A percentile compares a stretch with the other conserved stretches of the same genome.
These are phyloP conservation scores for Erucastrum elatum DNA, from an alignment of 345 rosid genomes.

Conservation along the genomic window DNA sequence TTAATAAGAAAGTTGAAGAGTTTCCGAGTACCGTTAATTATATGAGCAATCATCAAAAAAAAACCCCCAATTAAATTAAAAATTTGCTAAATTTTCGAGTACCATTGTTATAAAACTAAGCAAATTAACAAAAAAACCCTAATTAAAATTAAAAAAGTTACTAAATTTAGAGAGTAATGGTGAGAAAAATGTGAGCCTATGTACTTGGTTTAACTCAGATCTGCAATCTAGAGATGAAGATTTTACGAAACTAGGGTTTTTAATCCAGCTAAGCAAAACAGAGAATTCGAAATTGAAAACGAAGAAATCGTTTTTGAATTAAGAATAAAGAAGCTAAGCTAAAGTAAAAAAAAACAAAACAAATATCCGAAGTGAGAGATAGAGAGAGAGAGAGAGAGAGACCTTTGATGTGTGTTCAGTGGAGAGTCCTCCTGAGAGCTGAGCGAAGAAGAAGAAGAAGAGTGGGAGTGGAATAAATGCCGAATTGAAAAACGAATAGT, in stretches of 20 bases:
- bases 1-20: no score
- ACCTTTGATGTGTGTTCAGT: slow-evolving; percentile 31
- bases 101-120: no score
- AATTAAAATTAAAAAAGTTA: not conserved
- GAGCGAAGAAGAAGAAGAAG: slow-evolving; percentile 24
- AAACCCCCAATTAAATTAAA: no score
- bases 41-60: no score
- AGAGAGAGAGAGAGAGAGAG: not conserved
- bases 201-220: slow-evolving; percentile 19
- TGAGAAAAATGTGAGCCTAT: not conserved
- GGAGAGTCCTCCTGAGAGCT: slow-evolving; percentile 18
- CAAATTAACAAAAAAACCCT: not conserved
- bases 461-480: slow-evolving; percentile 36
- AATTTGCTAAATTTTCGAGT: no score
- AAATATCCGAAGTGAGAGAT: not conserved
- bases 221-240: slow-evolving; percentile 23
- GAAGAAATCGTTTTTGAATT: not conserved
- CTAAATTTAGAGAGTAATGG: slow-evolving; percentile 5
- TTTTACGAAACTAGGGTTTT: slow-evolving; percentile 30
- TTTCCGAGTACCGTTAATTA: no score
- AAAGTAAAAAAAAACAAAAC: not conserved
- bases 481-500: slow-evolving; percentile 3
- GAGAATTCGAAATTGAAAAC: not conserved
- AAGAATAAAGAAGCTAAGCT: not conserved
- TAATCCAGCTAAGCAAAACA: slow-evolving; percentile 9